phyloP scores from a whole-genome alignment of 345 rosid species.

The Euphorbia lathyris region DNA sequence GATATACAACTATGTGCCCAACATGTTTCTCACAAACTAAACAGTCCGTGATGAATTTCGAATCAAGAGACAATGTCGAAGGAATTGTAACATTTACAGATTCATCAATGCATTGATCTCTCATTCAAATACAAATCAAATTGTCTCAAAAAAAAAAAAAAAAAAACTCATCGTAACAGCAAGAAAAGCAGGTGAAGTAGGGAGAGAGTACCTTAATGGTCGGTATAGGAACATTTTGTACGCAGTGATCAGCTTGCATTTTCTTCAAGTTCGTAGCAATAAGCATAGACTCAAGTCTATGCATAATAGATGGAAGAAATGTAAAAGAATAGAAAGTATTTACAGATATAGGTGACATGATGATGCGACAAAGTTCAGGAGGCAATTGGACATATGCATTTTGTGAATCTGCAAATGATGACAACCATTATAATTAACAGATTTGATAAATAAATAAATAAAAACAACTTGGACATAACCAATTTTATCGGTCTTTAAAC shows the following conservation, averaged over 20 bases:
- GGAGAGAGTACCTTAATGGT: conserved; percentile 60
- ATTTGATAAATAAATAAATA: background rate
- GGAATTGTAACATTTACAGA: background rate
- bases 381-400: conserved; percentile 64
- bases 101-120: background rate
- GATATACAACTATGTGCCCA: background rate
- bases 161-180: background rate
- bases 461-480: background rate
- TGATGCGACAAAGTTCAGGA: conserved; percentile 69
- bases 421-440: background rate
- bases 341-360: conserved; percentile 63
- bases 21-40: background rate
- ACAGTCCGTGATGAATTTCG: background rate
- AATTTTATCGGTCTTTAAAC: background rate
- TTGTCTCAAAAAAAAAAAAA: background rate
- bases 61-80: background rate
- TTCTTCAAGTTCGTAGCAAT: conserved; percentile 63
- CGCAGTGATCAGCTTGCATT: conserved; percentile 36
- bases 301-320: conserved; percentile 75
- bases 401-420: conserved; percentile 44
- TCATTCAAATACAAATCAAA: background rate
- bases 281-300: conserved; percentile 73
- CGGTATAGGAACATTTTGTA: conserved; percentile 51
- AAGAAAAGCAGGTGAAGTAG: background rate
- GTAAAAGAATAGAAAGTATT: conserved; percentile 65